phyloP scores from a whole-genome alignment of 1,139 yeast genomes.

The Taphrina betulina region DNA sequence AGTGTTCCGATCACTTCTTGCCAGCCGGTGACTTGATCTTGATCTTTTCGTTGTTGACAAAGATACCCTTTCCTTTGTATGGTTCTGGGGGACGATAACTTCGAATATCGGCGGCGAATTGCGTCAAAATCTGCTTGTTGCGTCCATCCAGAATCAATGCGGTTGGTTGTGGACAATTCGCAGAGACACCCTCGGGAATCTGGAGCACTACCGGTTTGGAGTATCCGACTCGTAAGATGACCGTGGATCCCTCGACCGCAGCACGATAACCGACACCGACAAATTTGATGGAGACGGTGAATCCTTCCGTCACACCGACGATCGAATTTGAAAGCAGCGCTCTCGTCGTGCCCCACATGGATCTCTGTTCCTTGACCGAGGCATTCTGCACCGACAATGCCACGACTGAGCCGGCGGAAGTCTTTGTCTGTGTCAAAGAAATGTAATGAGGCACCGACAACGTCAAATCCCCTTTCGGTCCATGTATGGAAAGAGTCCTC shows the following conservation, averaged over 20 bases:
- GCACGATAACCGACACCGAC: slow-evolving; percentile 99
- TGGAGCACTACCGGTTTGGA: slow-evolving; percentile 40
- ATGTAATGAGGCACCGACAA: slow-evolving; percentile 19
- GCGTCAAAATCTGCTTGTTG: slow-evolving; percentile 81
- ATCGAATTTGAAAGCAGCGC: slow-evolving; percentile 73
- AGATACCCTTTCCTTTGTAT: slow-evolving; percentile 96
- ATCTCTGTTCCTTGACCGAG: slow-evolving; percentile 63
- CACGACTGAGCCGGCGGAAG: slow-evolving; percentile 5
- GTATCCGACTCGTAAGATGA: slow-evolving; percentile 42
- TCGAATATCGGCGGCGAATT: slow-evolving; percentile 86
- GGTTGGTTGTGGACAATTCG: slow-evolving; percentile 81
- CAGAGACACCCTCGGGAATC: slow-evolving; percentile 74
- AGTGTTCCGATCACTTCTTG: slow-evolving; percentile 3
- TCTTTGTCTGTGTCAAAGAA: slow-evolving; percentile 1
- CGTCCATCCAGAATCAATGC: slow-evolving; percentile 81
- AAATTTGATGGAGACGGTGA: slow-evolving; percentile 77
- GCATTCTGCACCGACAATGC: slow-evolving; percentile 54
- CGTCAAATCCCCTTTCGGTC: slow-evolving; percentile 15
- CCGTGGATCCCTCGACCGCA: slow-evolving; percentile 57
- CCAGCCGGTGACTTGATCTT: slow-evolving; percentile 45
- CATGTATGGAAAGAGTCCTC: slow-evolving; percentile 6
- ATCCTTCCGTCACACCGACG: slow-evolving; percentile 90
- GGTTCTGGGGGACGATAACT: slow-evolving; percentile 94
- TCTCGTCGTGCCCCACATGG: slow-evolving; percentile 96
- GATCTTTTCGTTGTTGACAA: slow-evolving; percentile 86